These are phyloP conservation scores for Penicillium sp. DNA, from an alignment of 2,329 filamentous ascomycete genomes.

Conservation along the genomic window DNA sequence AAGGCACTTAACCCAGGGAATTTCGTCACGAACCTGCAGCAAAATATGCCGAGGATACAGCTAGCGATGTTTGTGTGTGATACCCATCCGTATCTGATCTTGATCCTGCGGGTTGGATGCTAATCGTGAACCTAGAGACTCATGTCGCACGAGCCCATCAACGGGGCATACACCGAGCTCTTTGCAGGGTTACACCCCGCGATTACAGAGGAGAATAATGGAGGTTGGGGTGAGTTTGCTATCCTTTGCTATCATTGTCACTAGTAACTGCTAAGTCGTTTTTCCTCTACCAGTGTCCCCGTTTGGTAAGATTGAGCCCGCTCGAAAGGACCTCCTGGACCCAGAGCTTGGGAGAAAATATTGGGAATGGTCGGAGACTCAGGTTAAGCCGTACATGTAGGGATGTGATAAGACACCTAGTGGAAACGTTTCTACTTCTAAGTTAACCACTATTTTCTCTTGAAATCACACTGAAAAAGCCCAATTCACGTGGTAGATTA, in stretches of 20 bases:
- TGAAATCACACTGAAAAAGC: no score
- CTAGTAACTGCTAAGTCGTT: no score
- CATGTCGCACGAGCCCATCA: neutral
- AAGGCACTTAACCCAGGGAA: neutral
- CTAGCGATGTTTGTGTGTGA: neutral
- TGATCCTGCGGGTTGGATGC: neutral
- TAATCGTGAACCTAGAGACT: neutral
- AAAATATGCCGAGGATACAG: neutral
- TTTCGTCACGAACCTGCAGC: neutral
- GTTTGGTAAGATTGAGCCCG: neutral
- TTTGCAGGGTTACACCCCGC: neutral
- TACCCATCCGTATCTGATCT: neutral
- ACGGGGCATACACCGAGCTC: constrained; percentile 5
- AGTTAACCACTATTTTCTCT: no score
- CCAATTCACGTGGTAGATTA: no score
- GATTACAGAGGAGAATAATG: neutral
- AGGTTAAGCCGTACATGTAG: neutral
- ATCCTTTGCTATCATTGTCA: neutral
- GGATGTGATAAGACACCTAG: no score
- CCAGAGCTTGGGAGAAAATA: neutral
- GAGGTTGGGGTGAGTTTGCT: neutral
- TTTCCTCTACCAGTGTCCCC: neutral
- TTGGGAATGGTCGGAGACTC: constrained; percentile 1
- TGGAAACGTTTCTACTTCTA: no score
- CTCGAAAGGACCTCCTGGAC: neutral